Percentiles rank a stretch among this genome's conserved stretches.
Conservation (phyloP, 352 stramenopile species). For the Thalassiosira livingstoniorum region DNA sequence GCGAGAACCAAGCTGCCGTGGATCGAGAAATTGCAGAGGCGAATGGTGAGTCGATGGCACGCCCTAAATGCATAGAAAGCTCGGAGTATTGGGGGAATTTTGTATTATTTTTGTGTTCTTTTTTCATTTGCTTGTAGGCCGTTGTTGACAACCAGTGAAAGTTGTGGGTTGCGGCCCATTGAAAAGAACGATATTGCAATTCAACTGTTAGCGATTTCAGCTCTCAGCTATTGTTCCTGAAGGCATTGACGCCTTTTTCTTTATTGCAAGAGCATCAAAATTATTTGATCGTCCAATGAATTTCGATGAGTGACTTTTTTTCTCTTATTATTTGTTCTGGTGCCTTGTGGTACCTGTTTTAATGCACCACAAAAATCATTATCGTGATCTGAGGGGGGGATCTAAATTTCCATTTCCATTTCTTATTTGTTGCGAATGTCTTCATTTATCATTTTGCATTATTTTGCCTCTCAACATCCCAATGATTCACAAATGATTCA, state of each 20-base stretch:
- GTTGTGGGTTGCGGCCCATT: too few species aligned
- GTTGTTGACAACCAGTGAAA: not conserved
- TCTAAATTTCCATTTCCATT: not conserved
- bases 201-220: too few species aligned
- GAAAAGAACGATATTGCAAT: too few species aligned
- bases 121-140: not conserved
- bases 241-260: too few species aligned
- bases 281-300: too few species aligned
- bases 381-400: not conserved
- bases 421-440: not conserved
- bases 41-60: conserved; percentile 49
- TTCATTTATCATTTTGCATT: conserved; percentile 1
- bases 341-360: not conserved
- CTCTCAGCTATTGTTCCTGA: too few species aligned
- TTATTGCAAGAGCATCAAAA: too few species aligned
- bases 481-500: too few species aligned
- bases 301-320: too few species aligned
- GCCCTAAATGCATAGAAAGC: not conserved
- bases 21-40: conserved; percentile 33
- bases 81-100: not conserved
- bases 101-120: not conserved
- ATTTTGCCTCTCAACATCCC: too few species aligned
- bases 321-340: too few species aligned
- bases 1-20: conserved; percentile 24
- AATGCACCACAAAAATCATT: not conserved